Base-by-base conservation (phyloP, 106 monocot genomes). In the Dioscorea zingiberensis region DNA sequence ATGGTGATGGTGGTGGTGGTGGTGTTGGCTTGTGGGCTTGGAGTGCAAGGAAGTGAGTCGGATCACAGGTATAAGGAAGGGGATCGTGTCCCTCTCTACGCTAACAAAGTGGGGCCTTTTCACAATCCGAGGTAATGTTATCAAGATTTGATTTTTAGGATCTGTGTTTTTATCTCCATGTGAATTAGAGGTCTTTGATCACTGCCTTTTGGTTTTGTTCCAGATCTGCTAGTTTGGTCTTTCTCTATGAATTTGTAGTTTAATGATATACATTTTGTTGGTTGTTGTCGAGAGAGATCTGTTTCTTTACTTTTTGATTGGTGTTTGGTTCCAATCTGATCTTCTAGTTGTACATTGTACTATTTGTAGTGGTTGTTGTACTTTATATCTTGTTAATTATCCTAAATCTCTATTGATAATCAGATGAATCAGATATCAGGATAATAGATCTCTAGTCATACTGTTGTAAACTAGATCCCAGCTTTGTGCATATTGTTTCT, bases 91-190 rank as follows among this genome's bases (percentile, higher is more conserved):
- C 86, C 81, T 27, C 60, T 86, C 25, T 86, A 81, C 66, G 78
- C 76, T 4, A 86, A 86, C 74, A 86, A 86, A 75, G 86, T 86
- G 11, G 86, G 78, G 7, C 81, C 81, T 49, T 78, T 81, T 27
- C 78, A 81, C 56, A 86, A 86, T 63, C 86, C 86, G 44, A 86
- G 80, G 85, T 85, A 45, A 76, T 47, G 32, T 16, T 18, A 15
- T 26, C 21, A 21, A 22, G 1, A 59, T 51, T 38, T 38, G 38
- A 38, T 51, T 19, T 15, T 4, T 51, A 2, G 51, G 51, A 51
- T 51, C 19, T 2, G 51, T 18, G 13, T 51, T 49, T 7, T 49
- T 49, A 13, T 51, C 51, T 51, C 15, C n/a, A n/a, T n/a, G n/a
- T n/a, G n/a, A n/a, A n/a, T n/a, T n/a, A n/a, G n/a, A n/a, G n/a